Evolutionary conservation across 768 basidiomycete genomes (phyloP), one percentile per base, ranked within the genome.

Genomic region (Tricholoma sp.): DNA sequence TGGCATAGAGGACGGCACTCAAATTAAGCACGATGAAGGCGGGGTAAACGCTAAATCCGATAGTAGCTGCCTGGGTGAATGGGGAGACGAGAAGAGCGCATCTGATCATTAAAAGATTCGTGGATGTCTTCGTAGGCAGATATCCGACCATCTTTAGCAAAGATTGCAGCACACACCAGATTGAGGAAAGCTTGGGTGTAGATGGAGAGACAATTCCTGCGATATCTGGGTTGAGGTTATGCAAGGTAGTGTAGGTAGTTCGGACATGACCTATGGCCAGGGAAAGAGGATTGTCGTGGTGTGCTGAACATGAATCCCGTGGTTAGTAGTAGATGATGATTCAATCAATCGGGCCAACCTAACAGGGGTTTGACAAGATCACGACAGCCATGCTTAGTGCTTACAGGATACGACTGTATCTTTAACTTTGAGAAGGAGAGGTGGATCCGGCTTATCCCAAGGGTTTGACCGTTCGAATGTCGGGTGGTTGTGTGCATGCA

Each of bases 121-220:
- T 41, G 18, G 39, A 41, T 9, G 39, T 41, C 9, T 41, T 41
- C 39, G 39, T 41, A 41, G 14, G 39, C 4, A 9, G 39, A 41
- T 41, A 41, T 41, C 39, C 18, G 18, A 6, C n/a, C 39, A 41
- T 41, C 39, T 19, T 19, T 41, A 8, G n/a, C 39, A 16, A 41
- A 41, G 39, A 41, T 41, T n/a, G 7, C 6, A n/a, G 39, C 39
- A 6, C 39, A 41, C 16, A 19, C 39, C 39, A 41, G 16, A 41
- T 41, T 19, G 5, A 57, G 49, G 11, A 27, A 47, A 18, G 57
- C 52, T 50, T 64, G 66, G 34, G 57, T 54, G 31, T 67, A 67
- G 35, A 63, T 61, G 6, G 66, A 59, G 22, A 61, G 37, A 8
- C 64, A 24, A 66, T 59, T 5, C 64, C 64, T 31, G 64, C 54